These are phyloP conservation scores for Alternaria panax DNA, from an alignment of 2,329 filamentous ascomycete genomes.

Conservation along the genomic window DNA sequence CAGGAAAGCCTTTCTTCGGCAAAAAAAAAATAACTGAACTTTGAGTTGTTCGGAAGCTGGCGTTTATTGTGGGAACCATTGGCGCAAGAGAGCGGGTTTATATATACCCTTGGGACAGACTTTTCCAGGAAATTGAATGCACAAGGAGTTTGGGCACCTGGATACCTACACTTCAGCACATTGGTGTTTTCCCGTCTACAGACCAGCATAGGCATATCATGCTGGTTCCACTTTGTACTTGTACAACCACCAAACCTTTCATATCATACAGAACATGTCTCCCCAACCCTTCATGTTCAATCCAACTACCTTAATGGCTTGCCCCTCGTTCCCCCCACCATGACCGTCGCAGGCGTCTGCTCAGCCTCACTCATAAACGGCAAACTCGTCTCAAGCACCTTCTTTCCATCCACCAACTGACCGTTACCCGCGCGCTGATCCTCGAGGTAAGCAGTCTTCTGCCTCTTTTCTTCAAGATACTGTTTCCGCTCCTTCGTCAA, in stretches of 20 bases:
- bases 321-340: slow-evolving; percentile 25
- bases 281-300: no score
- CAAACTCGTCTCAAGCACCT: slow-evolving; percentile 47
- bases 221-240: background rate
- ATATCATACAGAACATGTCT: slow-evolving; percentile 1
- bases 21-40: background rate
- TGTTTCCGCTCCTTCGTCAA: slow-evolving; percentile 73
- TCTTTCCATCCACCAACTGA: slow-evolving; percentile 62
- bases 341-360: slow-evolving; percentile 24
- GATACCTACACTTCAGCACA: background rate
- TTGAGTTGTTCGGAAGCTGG: background rate
- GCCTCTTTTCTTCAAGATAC: slow-evolving; percentile 69
- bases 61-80: slow-evolving; percentile 1
- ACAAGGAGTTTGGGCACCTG: background rate
- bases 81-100: background rate
- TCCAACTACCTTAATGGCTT: slow-evolving; percentile 13
- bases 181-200: no score
- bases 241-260: slow-evolving; percentile 1
- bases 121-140: background rate
- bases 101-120: slow-evolving; percentile 1
- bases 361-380: slow-evolving; percentile 28
- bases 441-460: slow-evolving; percentile 62
- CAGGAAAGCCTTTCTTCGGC: no score
- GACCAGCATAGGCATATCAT: background rate
- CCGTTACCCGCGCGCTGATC: slow-evolving; percentile 62